phyloP scores from a whole-genome alignment of 306 rosid genomes.

The Notholithocarpus densiflorus region DNA sequence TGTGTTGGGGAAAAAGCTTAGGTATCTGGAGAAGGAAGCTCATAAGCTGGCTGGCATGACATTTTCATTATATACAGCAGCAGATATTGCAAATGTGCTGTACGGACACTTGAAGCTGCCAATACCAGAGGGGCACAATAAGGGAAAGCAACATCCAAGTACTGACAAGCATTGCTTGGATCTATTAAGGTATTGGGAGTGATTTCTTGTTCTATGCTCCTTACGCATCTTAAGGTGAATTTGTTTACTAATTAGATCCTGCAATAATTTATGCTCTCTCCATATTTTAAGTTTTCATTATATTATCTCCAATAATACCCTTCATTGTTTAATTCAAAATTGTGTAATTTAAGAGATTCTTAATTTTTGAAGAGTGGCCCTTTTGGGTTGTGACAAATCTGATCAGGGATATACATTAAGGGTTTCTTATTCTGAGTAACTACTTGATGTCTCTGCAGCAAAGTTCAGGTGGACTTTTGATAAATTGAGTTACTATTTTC shows the following conservation, averaged over 20 bases:
- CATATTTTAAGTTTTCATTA: not conserved
- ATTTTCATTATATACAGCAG: slow-evolving; percentile 76
- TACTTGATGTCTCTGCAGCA: not conserved
- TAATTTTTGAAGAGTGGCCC: not conserved
- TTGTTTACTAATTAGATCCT: not conserved
- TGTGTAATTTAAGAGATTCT: not conserved
- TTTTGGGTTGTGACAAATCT: not conserved
- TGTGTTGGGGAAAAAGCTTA: slow-evolving; percentile 68
- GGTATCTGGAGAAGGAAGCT: slow-evolving; percentile 88
- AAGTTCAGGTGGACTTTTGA: not conserved
- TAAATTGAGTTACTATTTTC: not conserved
- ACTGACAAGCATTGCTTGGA: slow-evolving; percentile 92
- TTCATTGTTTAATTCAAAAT: not conserved
- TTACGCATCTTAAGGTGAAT: slow-evolving; percentile 4
- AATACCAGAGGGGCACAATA: slow-evolving; percentile 65
- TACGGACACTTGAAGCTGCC: slow-evolving; percentile 79
- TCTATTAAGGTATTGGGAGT: slow-evolving; percentile 56
- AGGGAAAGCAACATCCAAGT: slow-evolving; percentile 89
- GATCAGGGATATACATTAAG: not conserved
- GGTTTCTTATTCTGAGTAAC: not conserved
- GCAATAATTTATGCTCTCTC: slow-evolving; percentile 8
- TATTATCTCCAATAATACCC: not conserved
- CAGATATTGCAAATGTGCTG: slow-evolving; percentile 84
- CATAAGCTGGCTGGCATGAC: slow-evolving; percentile 72
- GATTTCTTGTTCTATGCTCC: slow-evolving; percentile 21